phyloP scores from a whole-genome alignment of 2,329 filamentous ascomycete genomes.

The Phialophora expanda region DNA sequence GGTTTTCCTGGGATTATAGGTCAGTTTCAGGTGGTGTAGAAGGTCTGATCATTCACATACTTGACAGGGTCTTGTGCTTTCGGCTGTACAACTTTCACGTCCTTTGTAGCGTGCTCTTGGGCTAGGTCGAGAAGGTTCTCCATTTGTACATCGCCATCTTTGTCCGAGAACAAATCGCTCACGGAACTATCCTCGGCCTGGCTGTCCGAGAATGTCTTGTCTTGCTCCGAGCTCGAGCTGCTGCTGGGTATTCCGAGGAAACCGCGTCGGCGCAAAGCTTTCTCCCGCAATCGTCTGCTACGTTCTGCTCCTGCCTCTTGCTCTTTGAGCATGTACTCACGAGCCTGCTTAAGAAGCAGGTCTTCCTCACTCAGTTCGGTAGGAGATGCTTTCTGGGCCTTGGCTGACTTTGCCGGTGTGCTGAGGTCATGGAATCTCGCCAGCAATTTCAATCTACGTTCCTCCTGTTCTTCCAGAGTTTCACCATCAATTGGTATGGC shows the following conservation, averaged over 20 bases:
- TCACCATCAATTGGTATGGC: not conserved
- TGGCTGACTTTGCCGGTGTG: not conserved
- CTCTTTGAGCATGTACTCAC: conserved; percentile 20
- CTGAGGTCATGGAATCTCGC: conserved; percentile 15
- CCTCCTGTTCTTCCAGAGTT: conserved; percentile 16
- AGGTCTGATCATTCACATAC: conserved; percentile 13
- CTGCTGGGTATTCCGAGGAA: not conserved
- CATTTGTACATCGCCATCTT: conserved; percentile 6
- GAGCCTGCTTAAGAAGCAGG: conserved; percentile 13
- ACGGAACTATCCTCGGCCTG: conserved; percentile 1
- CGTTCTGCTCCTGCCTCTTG: conserved; percentile 25
- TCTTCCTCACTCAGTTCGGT: conserved; percentile 7
- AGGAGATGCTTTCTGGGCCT: not conserved
- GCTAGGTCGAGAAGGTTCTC: conserved; percentile 23
- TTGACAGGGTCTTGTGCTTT: conserved; percentile 14
- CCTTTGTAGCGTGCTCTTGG: conserved; percentile 11
- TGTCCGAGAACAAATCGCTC: conserved; percentile 6
- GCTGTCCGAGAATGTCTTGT: not conserved
- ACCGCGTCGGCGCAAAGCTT: conserved; percentile 11
- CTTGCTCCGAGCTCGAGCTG: not conserved
- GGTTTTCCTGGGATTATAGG: conserved; percentile 5
- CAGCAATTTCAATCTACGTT: conserved; percentile 11
- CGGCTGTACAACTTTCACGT: not conserved
- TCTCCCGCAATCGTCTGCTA: conserved; percentile 26
- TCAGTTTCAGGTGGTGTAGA: conserved; percentile 2